Base-by-base conservation (phyloP, 768 basidiomycete genomes). In the Rhodocollybia butyracea region DNA sequence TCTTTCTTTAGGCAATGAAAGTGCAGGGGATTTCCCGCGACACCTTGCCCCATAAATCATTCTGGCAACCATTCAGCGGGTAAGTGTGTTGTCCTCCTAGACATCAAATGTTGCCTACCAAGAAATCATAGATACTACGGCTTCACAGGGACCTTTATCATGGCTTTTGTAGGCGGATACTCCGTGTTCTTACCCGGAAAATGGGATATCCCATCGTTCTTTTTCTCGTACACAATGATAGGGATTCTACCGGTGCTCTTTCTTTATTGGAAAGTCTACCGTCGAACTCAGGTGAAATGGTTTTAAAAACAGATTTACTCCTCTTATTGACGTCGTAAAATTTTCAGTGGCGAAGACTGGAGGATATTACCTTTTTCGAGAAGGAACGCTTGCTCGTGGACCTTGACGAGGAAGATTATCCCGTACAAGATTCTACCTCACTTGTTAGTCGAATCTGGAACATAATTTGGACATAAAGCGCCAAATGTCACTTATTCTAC, bases 11-110 rank as follows among this genome's bases (percentile, higher is more conserved):
- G 78, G 78, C 74, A 12, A 58, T 80, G 29, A 71, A 76, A 62
- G 69, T 57, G 8, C 80, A 80, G 61, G 73, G 74, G 0, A 76
- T 81, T 17, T 64, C 73, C 19, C 69, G 80, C 30, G 74, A 77
- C 26, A 63, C 65, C 1, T 59, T 81, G 36, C 80, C 80, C 1
- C 72, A 78, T 57, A 74, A 69, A 60, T 71, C 71, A 41, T 71
- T 69, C 61, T 80, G 75, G 77, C 80, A 81, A 56, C 80, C 80
- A 4, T 80, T 79, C 59, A 77, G 73, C 68, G 78, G 68, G 77
- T 75, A 60, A 43, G 73, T 51, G 22, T 3, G 43, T 11, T 3
- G 21, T 42, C n/a, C 21, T 42, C 19, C 19, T 17, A 6, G n/a
- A 41, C 11, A 6, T 26, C 26, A 36, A 17, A 29, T 38, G 12